These are phyloP conservation scores for Corchorus capsularis DNA, from an alignment of 345 rosid genomes.

Conservation along the genomic window DNA sequence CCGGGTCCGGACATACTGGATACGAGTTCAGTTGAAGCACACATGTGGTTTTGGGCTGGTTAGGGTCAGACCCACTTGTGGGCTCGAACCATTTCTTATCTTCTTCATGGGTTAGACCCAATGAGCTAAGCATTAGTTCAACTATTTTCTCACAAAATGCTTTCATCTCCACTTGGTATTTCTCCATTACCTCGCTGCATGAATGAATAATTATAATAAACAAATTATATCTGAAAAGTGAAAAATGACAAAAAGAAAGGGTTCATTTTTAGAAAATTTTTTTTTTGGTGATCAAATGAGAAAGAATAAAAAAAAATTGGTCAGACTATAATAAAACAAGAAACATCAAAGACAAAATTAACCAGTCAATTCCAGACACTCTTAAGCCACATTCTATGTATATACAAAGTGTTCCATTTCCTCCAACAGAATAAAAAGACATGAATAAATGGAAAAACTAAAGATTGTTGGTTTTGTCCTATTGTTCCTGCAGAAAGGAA, in stretches of 20 bases:
- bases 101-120: slow-evolving; percentile 9
- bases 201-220: background rate
- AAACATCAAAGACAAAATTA: background rate
- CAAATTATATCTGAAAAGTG: background rate
- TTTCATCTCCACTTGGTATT: slow-evolving; percentile 6
- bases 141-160: background rate
- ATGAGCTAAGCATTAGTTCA: background rate
- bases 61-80: background rate
- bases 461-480: background rate
- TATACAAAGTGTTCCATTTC: background rate
- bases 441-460: background rate
- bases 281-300: too few relatives aligned
- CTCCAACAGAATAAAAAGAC: background rate
- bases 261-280: too few relatives aligned
- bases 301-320: slow-evolving; percentile 2
- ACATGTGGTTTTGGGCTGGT: background rate
- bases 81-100: slow-evolving; percentile 25
- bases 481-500: background rate
- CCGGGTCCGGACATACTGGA: slow-evolving; percentile 39
- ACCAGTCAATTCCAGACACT: background rate
- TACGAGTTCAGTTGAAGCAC: slow-evolving; percentile 43
- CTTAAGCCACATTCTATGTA: background rate
- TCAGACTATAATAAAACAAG: slow-evolving; percentile 1
- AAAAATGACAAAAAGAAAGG: background rate
- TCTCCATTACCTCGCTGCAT: slow-evolving; percentile 17